Base-by-base conservation (phyloP, 257 asterid genomes). In the Capsicum rhomboideum region DNA sequence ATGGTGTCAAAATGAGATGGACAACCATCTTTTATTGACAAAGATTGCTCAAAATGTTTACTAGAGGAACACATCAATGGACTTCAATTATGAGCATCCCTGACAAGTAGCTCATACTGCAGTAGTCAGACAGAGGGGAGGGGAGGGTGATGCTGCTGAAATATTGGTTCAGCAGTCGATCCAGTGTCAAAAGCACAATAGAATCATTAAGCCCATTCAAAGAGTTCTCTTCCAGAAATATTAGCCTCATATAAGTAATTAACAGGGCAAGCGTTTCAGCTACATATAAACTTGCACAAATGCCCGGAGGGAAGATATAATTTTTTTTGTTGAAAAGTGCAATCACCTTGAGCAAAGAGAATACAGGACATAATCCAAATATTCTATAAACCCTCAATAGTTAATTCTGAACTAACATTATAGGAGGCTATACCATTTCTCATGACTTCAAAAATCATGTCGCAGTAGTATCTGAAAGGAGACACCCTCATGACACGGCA, bases 401-500 rank as follows among this genome's bases (percentile, higher is more conserved):
- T 50, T 46, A 77, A 50, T 50, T 77, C 26, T 52, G 82, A 28
- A 77, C 82, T 77, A 77, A 77, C 64, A 44, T 40, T 11, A 40
- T 23, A 83, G 82, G 61, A 68, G 74, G 79, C 80, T 21, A 83
- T 97, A 97, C 99, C 99, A 87, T 93, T 95, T 91, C 86, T 97
- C 99, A 97, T 95, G 87, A 97, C 99, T 91, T 97, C 99, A 64
- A 97, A 97, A 83, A 97, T 87, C 91, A 93, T 97, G 79, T 97
- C 98, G 34, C 99, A 97, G 89, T 97, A 97, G 91, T 97, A 97
- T 90, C 94, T 93, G 94, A 97, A 97, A 83, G 99, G 98, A 53
- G 99, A 92, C 86, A 95, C 88, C 92, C 99, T 89, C 99, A 93
- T 93, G 83, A 97, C 99, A 77, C 98, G 99, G 91, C 98, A 93